These are phyloP conservation scores for Coniferiporia weirii DNA, from an alignment of 1,284 basidiomycete genomes.

Conservation along the genomic window DNA sequence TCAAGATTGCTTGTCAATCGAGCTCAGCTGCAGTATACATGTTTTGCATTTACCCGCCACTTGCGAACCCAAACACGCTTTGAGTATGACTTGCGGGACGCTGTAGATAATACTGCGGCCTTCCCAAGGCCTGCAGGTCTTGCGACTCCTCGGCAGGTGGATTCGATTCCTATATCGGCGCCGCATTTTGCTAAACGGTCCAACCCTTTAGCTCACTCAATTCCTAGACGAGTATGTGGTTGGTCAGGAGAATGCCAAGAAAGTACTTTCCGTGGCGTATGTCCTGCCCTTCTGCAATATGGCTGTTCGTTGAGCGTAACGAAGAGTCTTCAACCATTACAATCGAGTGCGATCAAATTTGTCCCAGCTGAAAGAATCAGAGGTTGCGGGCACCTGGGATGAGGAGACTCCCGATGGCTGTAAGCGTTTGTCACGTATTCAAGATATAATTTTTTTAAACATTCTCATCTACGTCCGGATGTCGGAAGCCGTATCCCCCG, in stretches of 20 bases:
- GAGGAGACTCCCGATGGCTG: slow-evolving; percentile 15
- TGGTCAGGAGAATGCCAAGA: slow-evolving; percentile 90
- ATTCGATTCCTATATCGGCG: neutral
- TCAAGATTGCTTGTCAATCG: neutral
- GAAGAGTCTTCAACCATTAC: slow-evolving; percentile 89
- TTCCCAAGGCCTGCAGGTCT: slow-evolving; percentile 37
- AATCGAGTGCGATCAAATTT: slow-evolving; percentile 72
- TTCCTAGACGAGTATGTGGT: slow-evolving; percentile 90
- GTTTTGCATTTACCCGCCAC: slow-evolving; percentile 17
- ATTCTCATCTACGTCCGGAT: neutral
- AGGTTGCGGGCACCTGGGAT: slow-evolving; percentile 30
- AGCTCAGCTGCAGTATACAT: slow-evolving; percentile 13
- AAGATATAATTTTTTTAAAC: neutral
- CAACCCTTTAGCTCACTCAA: slow-evolving; percentile 58
- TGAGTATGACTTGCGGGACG: slow-evolving; percentile 32
- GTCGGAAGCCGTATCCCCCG: slow-evolving; percentile 37
- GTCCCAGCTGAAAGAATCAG: slow-evolving; percentile 41
- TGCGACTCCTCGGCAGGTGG: slow-evolving; percentile 69
- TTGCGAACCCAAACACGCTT: slow-evolving; percentile 40
- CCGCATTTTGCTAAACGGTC: neutral
- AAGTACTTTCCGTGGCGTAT: slow-evolving; percentile 86
- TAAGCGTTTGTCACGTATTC: neutral
- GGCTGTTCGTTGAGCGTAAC: slow-evolving; percentile 17
- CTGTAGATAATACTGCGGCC: slow-evolving; percentile 24
- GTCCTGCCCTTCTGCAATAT: slow-evolving; percentile 27